Evolutionary conservation across 2,329 filamentous ascomycete species (phyloP), one percentile per base, ranked within the genome.

Genomic region (Fusarium pseudonygamai): DNA sequence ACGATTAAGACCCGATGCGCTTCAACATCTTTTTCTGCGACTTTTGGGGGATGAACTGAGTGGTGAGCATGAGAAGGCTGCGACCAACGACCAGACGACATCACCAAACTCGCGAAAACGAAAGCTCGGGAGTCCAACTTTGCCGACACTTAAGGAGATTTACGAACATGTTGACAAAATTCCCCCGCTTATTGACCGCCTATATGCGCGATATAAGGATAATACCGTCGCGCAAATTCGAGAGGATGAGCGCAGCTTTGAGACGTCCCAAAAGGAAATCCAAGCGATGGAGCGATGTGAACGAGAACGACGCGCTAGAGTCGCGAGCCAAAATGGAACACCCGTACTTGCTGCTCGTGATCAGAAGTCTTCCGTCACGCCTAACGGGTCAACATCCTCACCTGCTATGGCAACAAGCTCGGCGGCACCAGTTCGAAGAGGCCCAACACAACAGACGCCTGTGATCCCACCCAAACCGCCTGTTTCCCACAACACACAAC

Each of bases 1-100:
- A 77, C 90, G 95, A 71, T 84, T 98, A 80, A 92, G 87, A 53
- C 90, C 95, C 13, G 93, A 95, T 82, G 90, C 94, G 47, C 85
- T 98, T 75, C 91, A 93, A 82, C 89, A 92, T 78, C 87, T 96
- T 59, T 98, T 97, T 81, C 84, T 95, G 74, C 88, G 90, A 65
- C 84, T 97, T 66, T 82, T 98, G 80, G 89, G 90, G 74, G 93
- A 97, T 75, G 94, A 96, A 81, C 82, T 91, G 72, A 89, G 84
- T 75, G 81, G 80, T 61, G 88, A 92, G 71, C 81, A 82, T 26
- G 86, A 79, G 43, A 76, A 68, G n/a, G 78, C 77, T 52, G 72
- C 57, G 47, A 47, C 81, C 64, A 87, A 87, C 73, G 85, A 83
- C 58, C 82, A 86, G 56, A 82, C 85, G 37, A 79, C 84, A 40